phyloP scores from a whole-genome alignment of 257 asterid species.

The Scutellaria galericulata region DNA sequence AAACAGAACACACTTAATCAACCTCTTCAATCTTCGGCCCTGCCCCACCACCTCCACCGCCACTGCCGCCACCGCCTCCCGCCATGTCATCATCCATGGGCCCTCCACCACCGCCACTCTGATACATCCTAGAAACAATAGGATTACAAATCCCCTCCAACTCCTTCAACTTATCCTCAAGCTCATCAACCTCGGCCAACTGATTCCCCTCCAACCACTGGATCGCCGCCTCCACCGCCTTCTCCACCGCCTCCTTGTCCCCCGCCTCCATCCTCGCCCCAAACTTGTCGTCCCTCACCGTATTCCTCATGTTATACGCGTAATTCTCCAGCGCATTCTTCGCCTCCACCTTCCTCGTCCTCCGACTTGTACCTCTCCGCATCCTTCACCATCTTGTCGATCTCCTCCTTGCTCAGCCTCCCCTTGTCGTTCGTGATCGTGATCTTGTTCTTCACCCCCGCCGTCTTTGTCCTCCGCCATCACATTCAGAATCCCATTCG shows the following conservation, averaged over 20 bases:
- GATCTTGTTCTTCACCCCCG: conserved; percentile 59
- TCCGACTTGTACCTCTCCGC: conserved; percentile 63
- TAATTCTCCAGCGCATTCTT: conserved; percentile 57
- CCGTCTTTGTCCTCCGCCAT: conserved; percentile 61
- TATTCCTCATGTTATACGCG: conserved; percentile 66
- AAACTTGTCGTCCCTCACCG: conserved; percentile 63
- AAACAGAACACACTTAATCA: conserved; percentile 37
- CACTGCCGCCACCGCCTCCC: conserved; percentile 29
- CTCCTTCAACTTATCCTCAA: conserved; percentile 60
- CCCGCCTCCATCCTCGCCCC: conserved; percentile 39
- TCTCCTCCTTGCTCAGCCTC: conserved; percentile 54
- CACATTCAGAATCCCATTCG: conserved; percentile 57
- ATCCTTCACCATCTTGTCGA: conserved; percentile 60
- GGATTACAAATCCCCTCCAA: conserved; percentile 59
- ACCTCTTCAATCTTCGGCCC: conserved; percentile 73
- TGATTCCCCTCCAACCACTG: conserved; percentile 67
- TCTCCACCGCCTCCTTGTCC: conserved; percentile 54
- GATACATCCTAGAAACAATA: conserved; percentile 60
- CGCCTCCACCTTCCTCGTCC: conserved; percentile 66
- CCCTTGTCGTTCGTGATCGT: conserved; percentile 67
- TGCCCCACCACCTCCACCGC: conserved; percentile 43
- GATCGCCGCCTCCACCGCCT: conserved; percentile 47
- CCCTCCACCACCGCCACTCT: conserved; percentile 40
- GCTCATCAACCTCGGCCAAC: conserved; percentile 69
- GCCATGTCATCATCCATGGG: conserved; percentile 47